phyloP scores from a whole-genome alignment of 2,329 filamentous ascomycete genomes.

The Stagonosporopsis vannaccii region DNA sequence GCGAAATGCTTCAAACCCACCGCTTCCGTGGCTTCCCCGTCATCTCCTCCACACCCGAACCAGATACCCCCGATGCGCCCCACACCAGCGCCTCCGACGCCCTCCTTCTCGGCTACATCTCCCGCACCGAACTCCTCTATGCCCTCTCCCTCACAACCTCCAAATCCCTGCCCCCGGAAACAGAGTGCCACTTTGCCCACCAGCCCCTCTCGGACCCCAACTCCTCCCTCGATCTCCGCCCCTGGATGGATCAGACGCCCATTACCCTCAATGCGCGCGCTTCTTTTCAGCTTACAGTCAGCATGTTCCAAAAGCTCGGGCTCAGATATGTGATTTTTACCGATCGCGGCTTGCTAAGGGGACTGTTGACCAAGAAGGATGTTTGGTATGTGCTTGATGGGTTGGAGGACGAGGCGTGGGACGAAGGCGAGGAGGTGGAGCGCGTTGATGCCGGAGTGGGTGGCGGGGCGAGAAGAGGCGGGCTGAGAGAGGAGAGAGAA shows the following conservation, averaged over 20 bases:
- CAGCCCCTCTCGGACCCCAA: conserved; percentile 77
- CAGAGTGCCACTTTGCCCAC: conserved; percentile 84
- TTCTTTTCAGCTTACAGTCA: conserved; percentile 82
- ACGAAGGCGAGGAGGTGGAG: conserved; percentile 31
- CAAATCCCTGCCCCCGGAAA: conserved; percentile 69
- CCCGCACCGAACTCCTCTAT: conserved; percentile 84
- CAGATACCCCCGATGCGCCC: not conserved
- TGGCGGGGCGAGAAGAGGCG: conserved; percentile 35
- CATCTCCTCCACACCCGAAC: conserved; percentile 53
- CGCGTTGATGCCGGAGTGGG: conserved; percentile 56
- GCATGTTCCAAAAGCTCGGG: conserved; percentile 94
- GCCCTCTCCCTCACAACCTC: conserved; percentile 72
- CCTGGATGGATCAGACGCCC: conserved; percentile 99
- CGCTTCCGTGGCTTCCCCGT: conserved; percentile 92
- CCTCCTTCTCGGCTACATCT: conserved; percentile 90
- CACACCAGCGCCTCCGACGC: conserved; percentile 58
- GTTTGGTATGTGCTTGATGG: conserved; percentile 90
- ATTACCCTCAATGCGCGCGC: conserved; percentile 83
- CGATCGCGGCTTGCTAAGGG: conserved; percentile 81
- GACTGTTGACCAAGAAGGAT: conserved; percentile 95
- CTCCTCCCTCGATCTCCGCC: conserved; percentile 82
- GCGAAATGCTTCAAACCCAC: conserved; percentile 73
- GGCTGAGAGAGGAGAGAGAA: conserved; percentile 45
- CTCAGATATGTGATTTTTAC: conserved; percentile 88
- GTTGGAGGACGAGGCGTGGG: conserved; percentile 40